These are phyloP conservation scores for Zizania palustris DNA, from an alignment of 202 grass and related monocot genomes.

Conservation along the genomic window DNA sequence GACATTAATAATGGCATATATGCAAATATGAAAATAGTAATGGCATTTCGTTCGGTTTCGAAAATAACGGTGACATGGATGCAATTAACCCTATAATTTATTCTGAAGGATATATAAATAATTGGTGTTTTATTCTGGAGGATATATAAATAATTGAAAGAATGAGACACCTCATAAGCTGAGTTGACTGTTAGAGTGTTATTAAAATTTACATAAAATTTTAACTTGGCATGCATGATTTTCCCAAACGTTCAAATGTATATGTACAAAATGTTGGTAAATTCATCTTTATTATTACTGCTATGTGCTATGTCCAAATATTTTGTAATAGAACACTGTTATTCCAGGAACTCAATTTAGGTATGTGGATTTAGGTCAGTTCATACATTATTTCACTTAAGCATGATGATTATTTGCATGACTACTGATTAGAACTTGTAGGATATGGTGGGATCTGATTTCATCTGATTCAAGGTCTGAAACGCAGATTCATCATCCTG, in stretches of 20 bases:
- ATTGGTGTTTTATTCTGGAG: neutral
- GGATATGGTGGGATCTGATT: neutral
- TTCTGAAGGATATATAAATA: too few species aligned
- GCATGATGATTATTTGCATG: neutral
- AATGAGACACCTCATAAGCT: neutral
- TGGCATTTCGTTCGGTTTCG: too few species aligned
- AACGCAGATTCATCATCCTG: slow-evolving; percentile 1
- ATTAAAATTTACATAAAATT: neutral
- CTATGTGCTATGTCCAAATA: neutral
- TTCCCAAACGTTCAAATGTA: neutral
- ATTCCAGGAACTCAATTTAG: slow-evolving; percentile 2
- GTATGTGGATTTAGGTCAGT: neutral
- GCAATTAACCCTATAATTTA: too few species aligned
- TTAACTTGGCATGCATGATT: slow-evolving; percentile 7
- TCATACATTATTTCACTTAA: neutral
- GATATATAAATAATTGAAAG: neutral
- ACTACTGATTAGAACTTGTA: neutral
- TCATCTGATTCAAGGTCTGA: neutral
- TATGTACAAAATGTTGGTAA: neutral
- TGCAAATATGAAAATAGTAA: too few species aligned
- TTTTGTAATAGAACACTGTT: slow-evolving; percentile 6
- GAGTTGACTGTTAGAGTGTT: neutral
- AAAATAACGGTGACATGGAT: too few species aligned
- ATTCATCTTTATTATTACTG: slow-evolving; percentile 11
- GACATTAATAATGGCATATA: too few species aligned